Evolutionary conservation across 495 filamentous ascomycete genomes (phyloP).

Genomic region (Aspergillus panamensis): DNA sequence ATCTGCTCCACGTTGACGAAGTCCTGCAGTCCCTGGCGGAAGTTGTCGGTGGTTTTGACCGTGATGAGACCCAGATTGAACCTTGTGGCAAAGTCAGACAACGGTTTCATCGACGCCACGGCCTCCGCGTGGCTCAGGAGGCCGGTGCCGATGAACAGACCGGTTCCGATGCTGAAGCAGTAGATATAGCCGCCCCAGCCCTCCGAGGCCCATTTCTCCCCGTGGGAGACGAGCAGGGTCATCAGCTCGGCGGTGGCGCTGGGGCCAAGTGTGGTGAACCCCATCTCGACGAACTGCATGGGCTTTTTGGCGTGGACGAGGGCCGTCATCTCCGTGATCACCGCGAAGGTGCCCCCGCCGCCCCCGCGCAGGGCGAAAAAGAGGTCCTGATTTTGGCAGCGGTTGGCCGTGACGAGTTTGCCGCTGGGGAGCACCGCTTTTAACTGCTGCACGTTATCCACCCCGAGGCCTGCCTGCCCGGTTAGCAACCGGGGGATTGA

Average conservation of each 20-base stretch:
- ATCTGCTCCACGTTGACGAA: not conserved
- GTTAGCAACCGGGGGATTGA: not conserved
- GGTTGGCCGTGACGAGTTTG: slow-evolving; percentile 39
- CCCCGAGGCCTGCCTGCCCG: slow-evolving; percentile 26
- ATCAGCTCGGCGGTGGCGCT: slow-evolving; percentile 22
- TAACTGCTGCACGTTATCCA: slow-evolving; percentile 32
- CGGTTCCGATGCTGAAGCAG: slow-evolving; percentile 2
- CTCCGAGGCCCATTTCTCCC: slow-evolving; percentile 37
- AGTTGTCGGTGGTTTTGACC: slow-evolving; percentile 1
- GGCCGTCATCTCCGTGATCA: slow-evolving; percentile 34
- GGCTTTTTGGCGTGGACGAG: slow-evolving; percentile 32
- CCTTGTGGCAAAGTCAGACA: slow-evolving; percentile 12
- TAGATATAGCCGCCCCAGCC: slow-evolving; percentile 44
- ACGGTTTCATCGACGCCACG: slow-evolving; percentile 14
- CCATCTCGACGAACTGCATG: slow-evolving; percentile 25
- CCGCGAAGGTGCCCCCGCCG: slow-evolving; percentile 51
- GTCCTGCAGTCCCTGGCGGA: slow-evolving; percentile 6
- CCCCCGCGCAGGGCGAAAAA: slow-evolving; percentile 55
- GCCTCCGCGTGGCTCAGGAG: slow-evolving; percentile 13
- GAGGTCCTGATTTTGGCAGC: slow-evolving; percentile 48
- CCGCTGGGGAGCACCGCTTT: slow-evolving; percentile 51
- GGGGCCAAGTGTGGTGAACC: slow-evolving; percentile 28
- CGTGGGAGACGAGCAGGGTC: slow-evolving; percentile 31
- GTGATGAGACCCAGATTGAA: not conserved
- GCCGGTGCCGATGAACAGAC: slow-evolving; percentile 10